Conservation (phyloP, 106 monocot species). For the Agapanthus africanus region DNA sequence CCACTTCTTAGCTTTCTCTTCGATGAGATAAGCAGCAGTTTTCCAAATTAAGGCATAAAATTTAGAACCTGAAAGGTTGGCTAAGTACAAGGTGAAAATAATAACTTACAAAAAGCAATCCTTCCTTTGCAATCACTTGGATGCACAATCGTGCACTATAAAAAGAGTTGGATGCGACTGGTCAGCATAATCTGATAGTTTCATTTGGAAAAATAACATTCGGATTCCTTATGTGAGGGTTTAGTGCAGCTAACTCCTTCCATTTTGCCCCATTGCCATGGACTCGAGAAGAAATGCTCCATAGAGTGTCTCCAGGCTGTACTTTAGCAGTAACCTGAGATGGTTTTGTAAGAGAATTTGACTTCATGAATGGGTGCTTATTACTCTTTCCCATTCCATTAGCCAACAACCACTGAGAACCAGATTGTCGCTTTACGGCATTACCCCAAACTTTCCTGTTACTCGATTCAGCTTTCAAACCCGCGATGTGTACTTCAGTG, state of each 20-base stretch:
- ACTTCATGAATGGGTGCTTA: slow-evolving; percentile 88
- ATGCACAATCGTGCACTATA: too few relatives aligned
- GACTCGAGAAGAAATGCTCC: slow-evolving; percentile 84
- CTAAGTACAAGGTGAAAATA: not conserved
- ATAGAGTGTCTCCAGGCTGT: slow-evolving; percentile 64
- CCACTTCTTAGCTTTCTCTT: not conserved
- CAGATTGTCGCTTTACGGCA: slow-evolving; percentile 54
- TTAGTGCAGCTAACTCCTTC: slow-evolving; percentile 38
- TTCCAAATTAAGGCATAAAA: not conserved
- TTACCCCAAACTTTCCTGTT: slow-evolving; percentile 65
- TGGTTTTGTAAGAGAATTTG: slow-evolving; percentile 35
- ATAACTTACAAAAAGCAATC: not conserved
- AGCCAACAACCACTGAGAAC: slow-evolving; percentile 88
- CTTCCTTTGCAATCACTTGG: not conserved
- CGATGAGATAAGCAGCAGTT: not conserved
- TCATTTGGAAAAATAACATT: slow-evolving; percentile 66
- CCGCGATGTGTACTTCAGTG: slow-evolving; percentile 84
- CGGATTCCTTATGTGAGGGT: slow-evolving; percentile 72
- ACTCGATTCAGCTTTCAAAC: slow-evolving; percentile 62
- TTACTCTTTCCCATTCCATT: slow-evolving; percentile 89
- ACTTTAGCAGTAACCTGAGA: slow-evolving; percentile 28
- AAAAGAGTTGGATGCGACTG: too few relatives aligned
- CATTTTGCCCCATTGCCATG: slow-evolving; percentile 49
- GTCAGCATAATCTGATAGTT: slow-evolving; percentile 9
- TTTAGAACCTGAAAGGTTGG: not conserved